Conservation (phyloP, 306 rosid genomes). For the Malus asiatica region DNA sequence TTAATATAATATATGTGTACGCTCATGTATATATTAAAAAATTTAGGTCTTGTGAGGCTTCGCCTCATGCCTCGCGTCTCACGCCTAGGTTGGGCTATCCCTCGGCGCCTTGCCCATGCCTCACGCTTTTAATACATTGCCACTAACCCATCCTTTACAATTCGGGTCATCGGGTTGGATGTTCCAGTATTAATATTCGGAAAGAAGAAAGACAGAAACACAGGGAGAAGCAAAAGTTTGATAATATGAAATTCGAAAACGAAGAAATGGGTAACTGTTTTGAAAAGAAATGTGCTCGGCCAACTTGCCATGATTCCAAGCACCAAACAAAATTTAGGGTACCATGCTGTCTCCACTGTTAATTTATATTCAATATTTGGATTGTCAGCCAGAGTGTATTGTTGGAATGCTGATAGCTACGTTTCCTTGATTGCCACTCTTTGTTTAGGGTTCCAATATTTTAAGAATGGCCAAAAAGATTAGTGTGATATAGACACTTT, state of each 20-base stretch:
- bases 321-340: background rate
- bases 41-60: too few relatives aligned
- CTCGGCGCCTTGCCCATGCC: too few relatives aligned
- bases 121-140: too few relatives aligned
- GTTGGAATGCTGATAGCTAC: background rate
- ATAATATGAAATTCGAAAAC: background rate
- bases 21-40: too few relatives aligned
- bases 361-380: background rate
- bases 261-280: background rate
- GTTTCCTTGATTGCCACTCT: background rate
- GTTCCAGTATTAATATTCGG: background rate
- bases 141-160: constrained; percentile 13
- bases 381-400: constrained; percentile 4
- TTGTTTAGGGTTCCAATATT: background rate
- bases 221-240: background rate
- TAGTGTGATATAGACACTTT: too few relatives aligned
- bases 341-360: background rate
- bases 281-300: background rate
- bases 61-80: too few relatives aligned
- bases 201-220: too few relatives aligned
- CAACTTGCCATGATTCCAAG: background rate
- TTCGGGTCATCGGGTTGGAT: too few relatives aligned
- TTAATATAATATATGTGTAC: too few relatives aligned
- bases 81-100: too few relatives aligned
- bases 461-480: background rate